Conservation (phyloP, 331 rosid species). For the Telfairia occidentalis region DNA sequence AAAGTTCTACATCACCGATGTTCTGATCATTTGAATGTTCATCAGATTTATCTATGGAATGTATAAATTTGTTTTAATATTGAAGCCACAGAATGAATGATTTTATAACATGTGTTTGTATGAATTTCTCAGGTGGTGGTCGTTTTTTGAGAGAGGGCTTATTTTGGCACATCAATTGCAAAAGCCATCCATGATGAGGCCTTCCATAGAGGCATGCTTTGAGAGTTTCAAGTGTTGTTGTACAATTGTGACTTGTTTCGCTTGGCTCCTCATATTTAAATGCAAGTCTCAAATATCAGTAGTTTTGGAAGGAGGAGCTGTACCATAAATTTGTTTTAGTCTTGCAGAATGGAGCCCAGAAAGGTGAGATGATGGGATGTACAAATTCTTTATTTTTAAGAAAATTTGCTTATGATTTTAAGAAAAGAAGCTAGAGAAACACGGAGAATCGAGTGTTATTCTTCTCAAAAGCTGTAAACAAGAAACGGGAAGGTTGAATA, state of each 20-base stretch:
- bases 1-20: background rate
- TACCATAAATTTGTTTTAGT: background rate
- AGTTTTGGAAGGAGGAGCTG: background rate
- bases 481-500: background rate
- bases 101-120: background rate
- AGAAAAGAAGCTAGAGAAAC: background rate
- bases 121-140: conserved; percentile 2
- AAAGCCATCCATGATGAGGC: background rate
- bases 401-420: background rate
- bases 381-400: background rate
- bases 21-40: background rate
- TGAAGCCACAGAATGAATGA: background rate
- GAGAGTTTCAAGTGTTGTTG: background rate
- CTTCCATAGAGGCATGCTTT: background rate
- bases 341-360: background rate
- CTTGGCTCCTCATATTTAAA: background rate
- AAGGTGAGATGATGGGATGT: background rate
- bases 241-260: background rate
- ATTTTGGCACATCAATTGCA: background rate
- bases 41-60: background rate
- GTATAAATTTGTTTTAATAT: background rate
- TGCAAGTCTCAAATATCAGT: background rate
- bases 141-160: background rate
- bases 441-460: background rate
- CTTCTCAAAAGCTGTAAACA: background rate